phyloP scores from a whole-genome alignment of 805 yeast species.

The Sugiyamaella americana region DNA sequence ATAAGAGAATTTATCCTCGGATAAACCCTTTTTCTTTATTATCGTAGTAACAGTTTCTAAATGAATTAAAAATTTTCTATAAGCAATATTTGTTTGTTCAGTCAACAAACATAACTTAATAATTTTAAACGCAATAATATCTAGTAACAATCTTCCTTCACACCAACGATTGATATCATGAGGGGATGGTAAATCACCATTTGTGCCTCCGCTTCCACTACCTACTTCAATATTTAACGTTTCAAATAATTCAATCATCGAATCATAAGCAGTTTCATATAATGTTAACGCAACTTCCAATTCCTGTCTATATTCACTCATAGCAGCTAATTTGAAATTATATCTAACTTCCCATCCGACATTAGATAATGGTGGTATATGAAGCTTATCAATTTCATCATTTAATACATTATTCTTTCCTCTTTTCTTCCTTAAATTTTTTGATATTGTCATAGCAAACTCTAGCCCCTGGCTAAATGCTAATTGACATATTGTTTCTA shows the following conservation, averaged over 20 bases:
- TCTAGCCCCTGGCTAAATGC: conserved; percentile 40
- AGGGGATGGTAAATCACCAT: conserved; percentile 4
- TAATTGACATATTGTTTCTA: conserved; percentile 34
- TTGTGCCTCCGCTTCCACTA: neutral
- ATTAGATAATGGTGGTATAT: conserved; percentile 20
- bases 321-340: conserved; percentile 44
- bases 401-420: conserved; percentile 20
- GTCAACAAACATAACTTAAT: conserved; percentile 53
- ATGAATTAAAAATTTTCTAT: conserved; percentile 61
- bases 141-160: conserved; percentile 47
- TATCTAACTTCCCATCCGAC: conserved; percentile 47
- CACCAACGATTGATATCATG: conserved; percentile 33
- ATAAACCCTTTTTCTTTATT: conserved; percentile 26
- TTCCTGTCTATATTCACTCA: conserved; percentile 45
- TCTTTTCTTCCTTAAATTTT: conserved; percentile 37
- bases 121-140: conserved; percentile 56
- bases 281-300: conserved; percentile 45
- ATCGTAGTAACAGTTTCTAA: conserved; percentile 44
- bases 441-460: conserved; percentile 39
- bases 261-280: conserved; percentile 50
- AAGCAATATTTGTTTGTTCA: conserved; percentile 54
- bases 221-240: conserved; percentile 18
- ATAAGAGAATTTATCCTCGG: conserved; percentile 28
- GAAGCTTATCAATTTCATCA: conserved; percentile 19
- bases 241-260: conserved; percentile 38